Evolutionary conservation across 768 basidiomycete species (phyloP).

Genomic region (Phaffia australis): DNA sequence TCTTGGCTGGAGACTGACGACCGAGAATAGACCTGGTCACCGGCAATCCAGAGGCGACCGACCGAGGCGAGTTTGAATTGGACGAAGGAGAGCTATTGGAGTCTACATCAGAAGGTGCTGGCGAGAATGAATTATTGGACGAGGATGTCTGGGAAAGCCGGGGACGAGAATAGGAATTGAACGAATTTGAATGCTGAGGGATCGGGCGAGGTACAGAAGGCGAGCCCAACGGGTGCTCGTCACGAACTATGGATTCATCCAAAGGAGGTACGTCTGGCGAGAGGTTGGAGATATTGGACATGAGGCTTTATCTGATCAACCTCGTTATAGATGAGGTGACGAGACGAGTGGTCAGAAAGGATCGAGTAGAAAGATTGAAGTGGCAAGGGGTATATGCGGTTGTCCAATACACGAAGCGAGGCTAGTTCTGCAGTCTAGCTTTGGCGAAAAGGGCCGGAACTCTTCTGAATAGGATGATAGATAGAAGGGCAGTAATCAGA

Average conservation of each 20-base stretch:
- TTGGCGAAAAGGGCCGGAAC: too few species aligned
- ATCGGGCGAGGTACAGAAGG: constrained; percentile 13
- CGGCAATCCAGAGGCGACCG: neutral
- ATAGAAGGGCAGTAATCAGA: too few species aligned
- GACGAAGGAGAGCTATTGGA: neutral
- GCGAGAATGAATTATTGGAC: neutral
- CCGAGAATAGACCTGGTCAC: constrained; percentile 2
- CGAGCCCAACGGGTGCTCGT: neutral
- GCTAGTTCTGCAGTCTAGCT: too few species aligned
- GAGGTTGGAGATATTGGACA: too few species aligned
- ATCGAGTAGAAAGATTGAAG: too few species aligned
- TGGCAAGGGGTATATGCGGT: too few species aligned
- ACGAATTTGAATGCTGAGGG: constrained; percentile 14
- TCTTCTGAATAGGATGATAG: too few species aligned
- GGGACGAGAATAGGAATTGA: neutral
- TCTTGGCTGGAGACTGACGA: constrained; percentile 2
- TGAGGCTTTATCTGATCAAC: too few species aligned
- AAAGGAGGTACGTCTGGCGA: too few species aligned
- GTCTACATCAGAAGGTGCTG: neutral
- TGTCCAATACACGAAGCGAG: too few species aligned
- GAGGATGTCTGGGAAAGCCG: neutral
- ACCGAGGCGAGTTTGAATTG: constrained; percentile 1
- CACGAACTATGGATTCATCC: neutral
- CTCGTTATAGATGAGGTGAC: too few species aligned
- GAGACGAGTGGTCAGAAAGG: too few species aligned